phyloP scores from a whole-genome alignment of 1,284 basidiomycete genomes.

The Ceratobasidium sp. region DNA sequence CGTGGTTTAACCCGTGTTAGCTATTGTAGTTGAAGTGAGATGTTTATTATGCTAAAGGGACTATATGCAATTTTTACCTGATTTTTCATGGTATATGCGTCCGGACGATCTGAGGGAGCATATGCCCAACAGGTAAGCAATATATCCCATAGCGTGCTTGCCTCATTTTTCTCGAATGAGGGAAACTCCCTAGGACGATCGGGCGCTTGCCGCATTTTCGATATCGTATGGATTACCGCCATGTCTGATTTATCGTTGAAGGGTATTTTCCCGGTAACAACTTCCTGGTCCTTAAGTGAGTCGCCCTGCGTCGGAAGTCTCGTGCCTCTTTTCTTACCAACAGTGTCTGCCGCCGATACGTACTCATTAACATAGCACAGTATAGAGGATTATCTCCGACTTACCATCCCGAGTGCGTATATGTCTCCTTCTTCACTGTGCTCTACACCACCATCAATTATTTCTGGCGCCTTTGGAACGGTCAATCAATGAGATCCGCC shows the following conservation, averaged over 20 bases:
- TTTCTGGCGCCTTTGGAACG: not conserved
- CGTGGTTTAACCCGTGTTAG: no score
- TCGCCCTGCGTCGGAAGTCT: not conserved
- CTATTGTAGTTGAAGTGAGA: no score
- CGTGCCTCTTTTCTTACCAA: not conserved
- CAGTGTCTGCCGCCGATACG: not conserved
- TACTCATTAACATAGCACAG: not conserved
- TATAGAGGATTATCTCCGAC: no score
- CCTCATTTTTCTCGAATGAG: not conserved
- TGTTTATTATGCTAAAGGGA: no score
- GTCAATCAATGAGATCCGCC: no score
- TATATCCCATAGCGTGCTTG: not conserved
- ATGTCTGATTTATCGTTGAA: not conserved
- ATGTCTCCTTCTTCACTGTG: not conserved
- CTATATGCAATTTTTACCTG: not conserved
- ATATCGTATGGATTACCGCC: not conserved
- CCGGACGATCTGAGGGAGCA: not conserved
- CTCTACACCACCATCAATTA: not conserved
- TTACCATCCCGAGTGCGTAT: conserved; percentile 27
- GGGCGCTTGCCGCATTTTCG: not conserved
- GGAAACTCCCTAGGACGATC: not conserved
- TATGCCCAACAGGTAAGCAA: not conserved
- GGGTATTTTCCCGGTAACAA: not conserved
- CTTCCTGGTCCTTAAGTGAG: not conserved
- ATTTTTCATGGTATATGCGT: not conserved